Conservation (phyloP, 2,329 filamentous ascomycete species). For the Aureobasidium leucospermi region DNA sequence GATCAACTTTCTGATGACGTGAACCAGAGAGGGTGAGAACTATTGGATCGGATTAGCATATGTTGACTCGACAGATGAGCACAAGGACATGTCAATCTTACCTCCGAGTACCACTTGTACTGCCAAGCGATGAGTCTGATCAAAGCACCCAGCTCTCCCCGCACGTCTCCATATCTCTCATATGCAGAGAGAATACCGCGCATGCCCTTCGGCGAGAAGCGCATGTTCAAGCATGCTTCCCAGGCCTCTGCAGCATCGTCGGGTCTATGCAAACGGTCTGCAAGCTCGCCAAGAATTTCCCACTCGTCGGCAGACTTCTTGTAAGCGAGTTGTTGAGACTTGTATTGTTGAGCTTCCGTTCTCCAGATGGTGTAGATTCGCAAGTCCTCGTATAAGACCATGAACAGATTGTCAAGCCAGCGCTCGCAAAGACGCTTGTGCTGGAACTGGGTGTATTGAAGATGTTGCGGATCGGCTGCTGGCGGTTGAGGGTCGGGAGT, state of each 20-base stretch:
- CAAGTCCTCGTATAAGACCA: constrained; percentile 97
- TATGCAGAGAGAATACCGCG: constrained; percentile 74
- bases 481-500: constrained; percentile 24
- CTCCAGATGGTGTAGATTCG: constrained; percentile 99
- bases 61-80: neutral
- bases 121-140: constrained; percentile 96
- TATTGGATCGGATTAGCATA: constrained; percentile 24
- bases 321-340: constrained; percentile 88
- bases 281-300: constrained; percentile 92
- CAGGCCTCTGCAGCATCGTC: constrained; percentile 93
- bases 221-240: constrained; percentile 73
- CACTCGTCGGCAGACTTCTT: constrained; percentile 96
- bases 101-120: constrained; percentile 98
- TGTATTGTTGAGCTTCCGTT: constrained; percentile 93
- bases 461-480: constrained; percentile 51
- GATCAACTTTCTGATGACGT: constrained; percentile 82
- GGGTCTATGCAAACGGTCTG: constrained; percentile 83
- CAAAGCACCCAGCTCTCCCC: constrained; percentile 74
- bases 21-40: constrained; percentile 88
- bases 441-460: constrained; percentile 81
- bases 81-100: constrained; percentile 28
- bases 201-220: constrained; percentile 91
- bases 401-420: constrained; percentile 97
- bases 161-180: constrained; percentile 68
- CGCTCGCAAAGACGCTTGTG: constrained; percentile 96